Percentiles rank a stretch among this genome's conserved stretches.
These are phyloP conservation scores for Pseudogymnoascus sp. DNA, from an alignment of 2,329 filamentous ascomycete species.

Conservation along the genomic window DNA sequence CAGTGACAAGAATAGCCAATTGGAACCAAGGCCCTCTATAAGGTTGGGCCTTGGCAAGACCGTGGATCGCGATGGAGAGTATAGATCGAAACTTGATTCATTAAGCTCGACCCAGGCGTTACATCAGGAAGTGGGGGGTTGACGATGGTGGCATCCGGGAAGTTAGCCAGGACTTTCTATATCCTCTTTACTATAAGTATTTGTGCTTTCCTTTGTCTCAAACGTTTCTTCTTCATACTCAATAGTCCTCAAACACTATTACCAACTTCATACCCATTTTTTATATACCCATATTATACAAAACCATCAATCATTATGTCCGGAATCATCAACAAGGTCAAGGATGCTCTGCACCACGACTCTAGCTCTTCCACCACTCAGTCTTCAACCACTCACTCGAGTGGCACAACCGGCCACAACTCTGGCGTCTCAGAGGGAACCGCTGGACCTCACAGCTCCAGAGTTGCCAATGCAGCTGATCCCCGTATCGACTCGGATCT, in stretches of 20 bases:
- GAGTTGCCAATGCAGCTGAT: conserved; percentile 32
- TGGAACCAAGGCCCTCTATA: background rate
- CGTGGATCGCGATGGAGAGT: background rate
- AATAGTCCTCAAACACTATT: conserved; percentile 4
- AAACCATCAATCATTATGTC: conserved; percentile 36
- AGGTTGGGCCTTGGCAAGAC: background rate
- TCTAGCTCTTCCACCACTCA: conserved; percentile 18
- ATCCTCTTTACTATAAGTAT: background rate
- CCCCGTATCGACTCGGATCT: conserved; percentile 28
- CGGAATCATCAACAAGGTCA: conserved; percentile 38
- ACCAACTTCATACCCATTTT: conserved; percentile 3
- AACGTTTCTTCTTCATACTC: background rate
- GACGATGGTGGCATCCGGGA: background rate
- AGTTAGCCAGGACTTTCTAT: background rate
- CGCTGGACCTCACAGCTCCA: conserved; percentile 30
- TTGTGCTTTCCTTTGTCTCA: background rate
- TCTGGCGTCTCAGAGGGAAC: conserved; percentile 20
- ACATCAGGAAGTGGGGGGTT: conserved; percentile 7
- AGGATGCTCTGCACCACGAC: conserved; percentile 33
- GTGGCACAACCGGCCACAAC: conserved; percentile 23
- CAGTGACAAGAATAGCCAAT: background rate
- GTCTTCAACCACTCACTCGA: conserved; percentile 12
- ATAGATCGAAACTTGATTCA: conserved; percentile 7
- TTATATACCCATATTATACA: conserved; percentile 8
- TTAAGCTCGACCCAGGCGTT: background rate